Base-by-base conservation (phyloP, 306 rosid genomes). In the Neltuma alba region DNA sequence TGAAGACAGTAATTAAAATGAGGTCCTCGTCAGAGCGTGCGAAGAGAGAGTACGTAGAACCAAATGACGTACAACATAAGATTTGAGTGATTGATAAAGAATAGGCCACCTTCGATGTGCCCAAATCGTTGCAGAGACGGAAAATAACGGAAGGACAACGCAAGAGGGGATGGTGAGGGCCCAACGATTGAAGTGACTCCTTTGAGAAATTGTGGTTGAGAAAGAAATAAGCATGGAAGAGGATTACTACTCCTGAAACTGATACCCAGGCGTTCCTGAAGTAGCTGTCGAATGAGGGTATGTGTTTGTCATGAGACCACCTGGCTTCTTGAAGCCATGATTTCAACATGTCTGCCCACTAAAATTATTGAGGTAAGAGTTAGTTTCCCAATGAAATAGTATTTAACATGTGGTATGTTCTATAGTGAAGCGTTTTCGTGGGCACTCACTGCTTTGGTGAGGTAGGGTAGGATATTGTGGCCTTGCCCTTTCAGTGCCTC, bases 301-400 rank as follows among this genome's bases (percentile, higher is more conserved):
- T 4, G 0, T 83, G 20, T 42, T 86, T 88, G 40, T 78, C 74
- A 2, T 62, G 15, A 3, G 82, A 0, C 94, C 93, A 86, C 44
- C 61, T 77, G 1, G 92, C 91, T 81, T 91, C 96, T 81, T 34
- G 69, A 30, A 83, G 71, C 58, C 85, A 89, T 25, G 97, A 84
- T 86, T 86, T 85, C 79, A 75, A 86, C 91, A 89, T 28, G 60
- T 80, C 86, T 7, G 72, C 71, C 97, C 93, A 89, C 93, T 85
- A 21, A 7, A 75, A 41, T 85, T 4, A 5, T 25, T 3, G 18
- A 48, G 57, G 18, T 16, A 11, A 9, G 6, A 30, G 2, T 44
- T 16, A 47, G 54, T 15, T 15, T 47, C 0, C 44, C 28, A 18
- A 37, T 21, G 20, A 78, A 69, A 55, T 61, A 41, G 3, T 52